These are phyloP conservation scores for Chaetomiaceae sp. DNA, from an alignment of 2,329 filamentous ascomycete genomes.

Conservation along the genomic window DNA sequence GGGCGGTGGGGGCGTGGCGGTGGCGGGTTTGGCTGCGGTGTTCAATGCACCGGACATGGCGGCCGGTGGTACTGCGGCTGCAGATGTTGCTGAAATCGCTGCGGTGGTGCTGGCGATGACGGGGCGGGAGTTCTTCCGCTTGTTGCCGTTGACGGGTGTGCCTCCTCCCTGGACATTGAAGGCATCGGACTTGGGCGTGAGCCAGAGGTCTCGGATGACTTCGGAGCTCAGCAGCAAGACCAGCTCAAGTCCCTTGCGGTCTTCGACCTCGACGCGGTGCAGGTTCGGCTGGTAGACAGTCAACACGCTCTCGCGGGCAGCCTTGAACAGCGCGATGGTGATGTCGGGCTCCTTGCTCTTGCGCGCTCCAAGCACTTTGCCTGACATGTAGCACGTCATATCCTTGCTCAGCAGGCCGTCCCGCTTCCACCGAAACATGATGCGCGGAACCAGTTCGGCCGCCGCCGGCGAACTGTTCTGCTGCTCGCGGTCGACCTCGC, in stretches of 20 bases:
- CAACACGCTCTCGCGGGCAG: slow-evolving; percentile 55
- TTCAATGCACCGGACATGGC: slow-evolving; percentile 39
- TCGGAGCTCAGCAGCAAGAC: slow-evolving; percentile 61
- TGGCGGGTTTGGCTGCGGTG: slow-evolving; percentile 36
- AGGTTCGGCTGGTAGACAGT: slow-evolving; percentile 94
- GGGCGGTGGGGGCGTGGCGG: slow-evolving; percentile 26
- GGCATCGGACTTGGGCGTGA: slow-evolving; percentile 60
- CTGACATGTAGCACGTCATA: slow-evolving; percentile 80
- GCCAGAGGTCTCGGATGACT: slow-evolving; percentile 59
- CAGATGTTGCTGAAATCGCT: slow-evolving; percentile 13
- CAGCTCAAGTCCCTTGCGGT: slow-evolving; percentile 87
- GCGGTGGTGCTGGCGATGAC: slow-evolving; percentile 19
- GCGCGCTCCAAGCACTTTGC: slow-evolving; percentile 65
- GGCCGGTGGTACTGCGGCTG: slow-evolving; percentile 21
- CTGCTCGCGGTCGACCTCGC: slow-evolving; percentile 68
- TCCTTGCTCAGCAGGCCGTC: slow-evolving; percentile 83
- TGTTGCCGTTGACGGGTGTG: slow-evolving; percentile 22
- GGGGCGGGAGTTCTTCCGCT: slow-evolving; percentile 42
- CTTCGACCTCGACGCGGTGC: slow-evolving; percentile 83
- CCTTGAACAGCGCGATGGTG: slow-evolving; percentile 80
- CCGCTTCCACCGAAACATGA: slow-evolving; percentile 83
- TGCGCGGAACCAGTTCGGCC: slow-evolving; percentile 58
- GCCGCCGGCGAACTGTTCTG: slow-evolving; percentile 38
- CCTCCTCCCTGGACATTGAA: slow-evolving; percentile 63
- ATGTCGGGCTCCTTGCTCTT: slow-evolving; percentile 93